Conservation (phyloP, 257 asterid genomes). For the Solanum arcanum region DNA sequence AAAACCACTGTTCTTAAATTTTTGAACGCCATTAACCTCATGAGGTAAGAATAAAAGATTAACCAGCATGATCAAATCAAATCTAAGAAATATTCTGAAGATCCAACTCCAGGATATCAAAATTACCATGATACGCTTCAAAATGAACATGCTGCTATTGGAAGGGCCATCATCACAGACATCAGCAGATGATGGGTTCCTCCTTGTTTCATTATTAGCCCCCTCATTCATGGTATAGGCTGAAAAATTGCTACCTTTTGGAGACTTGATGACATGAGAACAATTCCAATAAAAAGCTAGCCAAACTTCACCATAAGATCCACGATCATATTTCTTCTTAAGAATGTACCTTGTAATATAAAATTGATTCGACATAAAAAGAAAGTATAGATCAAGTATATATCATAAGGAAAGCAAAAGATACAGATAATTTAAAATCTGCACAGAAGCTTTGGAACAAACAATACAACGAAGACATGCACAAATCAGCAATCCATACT, state of each 20-base stretch:
- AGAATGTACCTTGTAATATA: constrained; percentile 54
- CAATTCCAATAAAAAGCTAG: constrained; percentile 93
- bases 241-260: constrained; percentile 15
- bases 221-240: constrained; percentile 17
- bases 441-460: neutral
- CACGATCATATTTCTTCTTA: constrained; percentile 92
- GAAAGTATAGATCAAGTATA: neutral
- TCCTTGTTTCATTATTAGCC: constrained; percentile 24
- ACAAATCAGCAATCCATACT: neutral
- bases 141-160: constrained; percentile 56
- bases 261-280: constrained; percentile 44
- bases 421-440: neutral
- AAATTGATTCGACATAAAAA: neutral
- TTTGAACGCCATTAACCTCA: neutral
- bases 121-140: constrained; percentile 95
- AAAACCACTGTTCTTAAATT: neutral
- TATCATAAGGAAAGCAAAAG: neutral
- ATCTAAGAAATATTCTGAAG: neutral
- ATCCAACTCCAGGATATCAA: neutral
- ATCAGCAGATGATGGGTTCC: constrained; percentile 18
- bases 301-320: constrained; percentile 99
- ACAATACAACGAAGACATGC: neutral
- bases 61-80: neutral
- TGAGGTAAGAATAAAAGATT: neutral
- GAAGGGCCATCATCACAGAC: constrained; percentile 32